phyloP scores from a whole-genome alignment of 164 flowering plant genomes.

The Piper longum region DNA sequence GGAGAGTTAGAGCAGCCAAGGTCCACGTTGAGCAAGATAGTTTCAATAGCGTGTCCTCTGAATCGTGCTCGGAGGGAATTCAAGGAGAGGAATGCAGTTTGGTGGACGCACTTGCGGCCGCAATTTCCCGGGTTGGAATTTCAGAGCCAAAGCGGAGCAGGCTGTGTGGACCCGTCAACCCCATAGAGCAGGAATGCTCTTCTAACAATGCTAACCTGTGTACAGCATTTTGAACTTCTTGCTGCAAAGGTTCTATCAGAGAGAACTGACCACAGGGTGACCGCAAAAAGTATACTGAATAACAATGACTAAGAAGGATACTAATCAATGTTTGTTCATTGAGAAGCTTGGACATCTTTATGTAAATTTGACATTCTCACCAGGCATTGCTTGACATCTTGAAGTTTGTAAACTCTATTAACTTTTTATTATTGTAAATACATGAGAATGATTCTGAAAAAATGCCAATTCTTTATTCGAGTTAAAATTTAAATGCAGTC shows the following conservation, averaged over 20 bases:
- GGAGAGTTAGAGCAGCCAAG: not conserved
- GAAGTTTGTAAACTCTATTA: too few relatives aligned
- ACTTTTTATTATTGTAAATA: too few relatives aligned
- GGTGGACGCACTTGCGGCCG: slow-evolving; percentile 74
- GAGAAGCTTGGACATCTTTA: too few relatives aligned
- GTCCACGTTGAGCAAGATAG: not conserved
- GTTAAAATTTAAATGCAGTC: too few relatives aligned
- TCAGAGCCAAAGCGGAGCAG: slow-evolving; percentile 84
- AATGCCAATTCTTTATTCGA: too few relatives aligned
- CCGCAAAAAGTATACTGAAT: not conserved
- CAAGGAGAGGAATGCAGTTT: slow-evolving; percentile 47
- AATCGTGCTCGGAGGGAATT: slow-evolving; percentile 20
- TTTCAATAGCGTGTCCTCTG: slow-evolving; percentile 4
- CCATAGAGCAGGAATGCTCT: slow-evolving; percentile 60
- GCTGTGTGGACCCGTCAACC: slow-evolving; percentile 45
- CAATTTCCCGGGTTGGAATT: slow-evolving; percentile 69
- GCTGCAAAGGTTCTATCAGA: not conserved
- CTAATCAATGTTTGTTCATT: not conserved
- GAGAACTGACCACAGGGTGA: not conserved
- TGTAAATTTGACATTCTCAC: too few relatives aligned
- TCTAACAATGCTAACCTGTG: slow-evolving; percentile 74
- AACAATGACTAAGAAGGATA: not conserved
- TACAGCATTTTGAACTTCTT: slow-evolving; percentile 62
- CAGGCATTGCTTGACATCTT: too few relatives aligned
- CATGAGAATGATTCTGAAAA: too few relatives aligned